Percentiles rank a stretch among this genome's conserved stretches.
phyloP scores from a whole-genome alignment of 2,329 filamentous ascomycete species.

The Emmonsiellopsis sp. region DNA sequence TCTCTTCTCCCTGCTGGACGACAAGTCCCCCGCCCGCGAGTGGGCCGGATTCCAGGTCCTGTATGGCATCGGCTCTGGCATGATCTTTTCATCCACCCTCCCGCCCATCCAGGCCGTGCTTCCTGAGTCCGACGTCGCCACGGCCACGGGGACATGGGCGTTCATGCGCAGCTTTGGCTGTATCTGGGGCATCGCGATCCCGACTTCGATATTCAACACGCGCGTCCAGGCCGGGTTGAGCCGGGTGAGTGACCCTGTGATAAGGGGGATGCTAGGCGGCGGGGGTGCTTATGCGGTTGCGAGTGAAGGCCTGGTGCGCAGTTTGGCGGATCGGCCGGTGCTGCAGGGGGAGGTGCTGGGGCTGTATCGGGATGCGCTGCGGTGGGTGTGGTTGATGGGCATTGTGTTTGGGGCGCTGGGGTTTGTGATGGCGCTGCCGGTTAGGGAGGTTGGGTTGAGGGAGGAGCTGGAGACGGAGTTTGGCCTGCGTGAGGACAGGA shows the following conservation, averaged over 20 bases:
- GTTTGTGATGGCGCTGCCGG: conserved; percentile 25
- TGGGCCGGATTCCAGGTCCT: conserved; percentile 39
- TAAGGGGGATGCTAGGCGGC: not conserved
- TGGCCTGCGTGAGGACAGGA: conserved; percentile 17
- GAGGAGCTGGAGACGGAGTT: conserved; percentile 31
- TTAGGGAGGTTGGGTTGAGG: conserved; percentile 29
- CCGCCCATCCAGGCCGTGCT: conserved; percentile 35
- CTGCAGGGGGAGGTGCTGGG: conserved; percentile 17
- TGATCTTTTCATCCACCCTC: conserved; percentile 33
- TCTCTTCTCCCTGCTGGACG: conserved; percentile 31
- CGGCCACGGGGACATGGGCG: conserved; percentile 18
- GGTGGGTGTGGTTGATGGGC: conserved; percentile 28
- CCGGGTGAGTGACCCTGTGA: not conserved
- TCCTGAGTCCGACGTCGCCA: conserved; percentile 19
- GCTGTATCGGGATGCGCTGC: conserved; percentile 25
- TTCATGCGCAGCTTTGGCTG: conserved; percentile 23
- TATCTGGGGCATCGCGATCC: conserved; percentile 23
- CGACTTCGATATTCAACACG: conserved; percentile 24
- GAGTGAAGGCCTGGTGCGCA: not conserved
- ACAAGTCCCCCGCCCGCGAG: conserved; percentile 23
- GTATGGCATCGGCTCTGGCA: conserved; percentile 32
- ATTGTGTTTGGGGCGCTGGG: conserved; percentile 22
- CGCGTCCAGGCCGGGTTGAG: conserved; percentile 12
- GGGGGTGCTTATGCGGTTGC: conserved; percentile 5
- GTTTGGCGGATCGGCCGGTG: not conserved